phyloP scores from a whole-genome alignment of 371 early-diverging fungal genomes.

The Apophysomyces ossiformis region DNA sequence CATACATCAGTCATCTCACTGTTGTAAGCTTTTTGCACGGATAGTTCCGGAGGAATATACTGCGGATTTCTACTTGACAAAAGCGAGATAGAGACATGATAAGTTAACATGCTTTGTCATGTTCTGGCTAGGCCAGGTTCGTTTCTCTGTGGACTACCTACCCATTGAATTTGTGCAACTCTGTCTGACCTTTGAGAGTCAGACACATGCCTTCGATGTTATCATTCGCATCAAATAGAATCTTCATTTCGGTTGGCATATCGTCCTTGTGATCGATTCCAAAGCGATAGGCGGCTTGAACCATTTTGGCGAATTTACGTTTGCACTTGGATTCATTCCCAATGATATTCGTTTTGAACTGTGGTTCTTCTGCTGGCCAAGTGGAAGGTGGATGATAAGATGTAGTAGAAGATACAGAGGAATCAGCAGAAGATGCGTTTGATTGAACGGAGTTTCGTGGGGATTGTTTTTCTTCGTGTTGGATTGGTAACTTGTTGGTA shows the following conservation, averaged over 20 bases:
- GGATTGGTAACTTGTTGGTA: slow-evolving; percentile 15
- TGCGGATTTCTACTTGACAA: slow-evolving; percentile 31
- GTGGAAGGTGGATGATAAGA: slow-evolving; percentile 25
- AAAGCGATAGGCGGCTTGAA: slow-evolving; percentile 35
- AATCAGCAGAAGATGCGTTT: slow-evolving; percentile 14
- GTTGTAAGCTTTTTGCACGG: slow-evolving; percentile 15
- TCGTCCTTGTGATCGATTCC: slow-evolving; percentile 23
- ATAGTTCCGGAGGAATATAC: slow-evolving; percentile 48
- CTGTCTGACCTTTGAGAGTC: slow-evolving; percentile 25
- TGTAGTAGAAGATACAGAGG: slow-evolving; percentile 15
- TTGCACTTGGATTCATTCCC: slow-evolving; percentile 42
- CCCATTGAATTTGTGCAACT: slow-evolving; percentile 41
- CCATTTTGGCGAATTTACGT: slow-evolving; percentile 42
- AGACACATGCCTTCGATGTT: slow-evolving; percentile 37
- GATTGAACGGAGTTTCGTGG: slow-evolving; percentile 4
- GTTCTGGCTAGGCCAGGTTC: neutral
- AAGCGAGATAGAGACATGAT: too few relatives aligned
- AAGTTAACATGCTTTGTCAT: neutral
- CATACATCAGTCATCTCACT: slow-evolving; percentile 37
- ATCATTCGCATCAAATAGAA: slow-evolving; percentile 36
- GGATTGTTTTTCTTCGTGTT: neutral
- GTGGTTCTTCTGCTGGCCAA: slow-evolving; percentile 27
- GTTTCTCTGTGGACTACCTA: slow-evolving; percentile 16
- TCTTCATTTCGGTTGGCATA: slow-evolving; percentile 30
- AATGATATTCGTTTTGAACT: slow-evolving; percentile 21